A percentile compares a stretch with the other conserved stretches of the same genome.
Evolutionary conservation across 2,329 filamentous ascomycete genomes (phyloP).

Genomic region (Grosmannia serpens): DNA sequence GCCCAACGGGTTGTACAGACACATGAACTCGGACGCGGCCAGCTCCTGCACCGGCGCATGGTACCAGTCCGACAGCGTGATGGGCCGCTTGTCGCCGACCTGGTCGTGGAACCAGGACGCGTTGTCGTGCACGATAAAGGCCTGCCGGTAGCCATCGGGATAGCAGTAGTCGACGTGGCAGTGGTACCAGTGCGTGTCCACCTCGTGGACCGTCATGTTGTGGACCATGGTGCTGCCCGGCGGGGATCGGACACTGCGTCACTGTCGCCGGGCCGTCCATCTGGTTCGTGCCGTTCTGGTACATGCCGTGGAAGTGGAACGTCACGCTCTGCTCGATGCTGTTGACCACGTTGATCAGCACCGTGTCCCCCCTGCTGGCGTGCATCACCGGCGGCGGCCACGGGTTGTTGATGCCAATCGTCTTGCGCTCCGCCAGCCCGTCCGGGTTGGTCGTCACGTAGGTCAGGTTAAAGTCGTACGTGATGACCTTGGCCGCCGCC

Average conservation of each 20-base stretch:
- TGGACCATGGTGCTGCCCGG: constrained; percentile 55
- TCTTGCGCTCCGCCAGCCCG: constrained; percentile 48
- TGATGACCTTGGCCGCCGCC: constrained; percentile 30
- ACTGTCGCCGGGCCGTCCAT: constrained; percentile 61
- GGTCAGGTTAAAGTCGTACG: constrained; percentile 55
- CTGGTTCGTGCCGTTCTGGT: constrained; percentile 52
- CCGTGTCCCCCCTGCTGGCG: constrained; percentile 48
- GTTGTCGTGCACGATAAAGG: constrained; percentile 34
- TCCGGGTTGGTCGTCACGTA: constrained; percentile 67
- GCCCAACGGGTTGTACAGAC: constrained; percentile 42
- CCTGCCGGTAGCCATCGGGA: constrained; percentile 41
- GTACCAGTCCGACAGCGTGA: constrained; percentile 63
- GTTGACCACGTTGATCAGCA: constrained; percentile 49
- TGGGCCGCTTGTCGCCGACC: constrained; percentile 50
- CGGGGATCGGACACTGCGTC: constrained; percentile 54
- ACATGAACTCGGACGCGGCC: constrained; percentile 33
- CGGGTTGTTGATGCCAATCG: constrained; percentile 65
- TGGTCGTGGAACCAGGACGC: constrained; percentile 42
- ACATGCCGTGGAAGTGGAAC: constrained; percentile 61
- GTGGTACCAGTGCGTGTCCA: constrained; percentile 72
- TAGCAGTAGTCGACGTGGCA: constrained; percentile 57
- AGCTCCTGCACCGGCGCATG: constrained; percentile 43
- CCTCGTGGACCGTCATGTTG: constrained; percentile 46
- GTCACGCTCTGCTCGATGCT: constrained; percentile 51
- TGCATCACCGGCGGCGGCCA: constrained; percentile 62